Evolutionary conservation across 164 flowering plant species (phyloP).

Genomic region (Tetracentron sinense): DNA sequence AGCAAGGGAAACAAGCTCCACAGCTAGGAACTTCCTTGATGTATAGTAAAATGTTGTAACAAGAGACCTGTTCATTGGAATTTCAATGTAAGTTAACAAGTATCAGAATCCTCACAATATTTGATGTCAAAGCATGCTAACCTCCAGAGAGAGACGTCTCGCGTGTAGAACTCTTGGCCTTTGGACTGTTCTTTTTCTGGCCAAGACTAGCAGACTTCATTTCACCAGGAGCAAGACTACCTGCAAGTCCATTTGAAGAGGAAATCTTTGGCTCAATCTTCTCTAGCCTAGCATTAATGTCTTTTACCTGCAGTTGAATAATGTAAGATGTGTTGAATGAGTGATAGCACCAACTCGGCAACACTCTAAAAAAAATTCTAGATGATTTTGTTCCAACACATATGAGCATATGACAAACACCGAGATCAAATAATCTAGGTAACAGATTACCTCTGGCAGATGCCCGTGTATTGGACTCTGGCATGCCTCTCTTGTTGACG

Average conservation of each 20-base stretch:
- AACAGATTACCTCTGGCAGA: too few relatives aligned
- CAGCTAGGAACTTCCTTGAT: not conserved
- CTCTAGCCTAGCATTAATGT: conserved; percentile 89
- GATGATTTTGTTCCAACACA: not conserved
- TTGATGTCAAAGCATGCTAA: conserved; percentile 23
- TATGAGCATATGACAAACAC: not conserved
- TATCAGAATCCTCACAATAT: not conserved
- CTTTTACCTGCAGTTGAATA: conserved; percentile 60
- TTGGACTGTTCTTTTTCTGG: conserved; percentile 85
- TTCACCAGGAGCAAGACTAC: conserved; percentile 41
- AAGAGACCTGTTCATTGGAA: too few relatives aligned
- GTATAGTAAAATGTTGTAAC: too few relatives aligned
- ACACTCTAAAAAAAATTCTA: too few relatives aligned
- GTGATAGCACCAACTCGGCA: not conserved
- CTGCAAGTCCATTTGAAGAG: conserved; percentile 49
- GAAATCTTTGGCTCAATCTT: conserved; percentile 76
- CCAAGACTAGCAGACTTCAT: conserved; percentile 39
- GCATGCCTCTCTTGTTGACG: too few relatives aligned
- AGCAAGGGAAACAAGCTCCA: not conserved
- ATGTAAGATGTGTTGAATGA: not conserved
- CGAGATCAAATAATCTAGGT: too few relatives aligned
- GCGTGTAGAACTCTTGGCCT: conserved; percentile 58
- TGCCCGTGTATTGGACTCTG: too few relatives aligned
- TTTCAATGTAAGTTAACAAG: not conserved
- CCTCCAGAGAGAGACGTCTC: conserved; percentile 83